Conservation (phyloP, 73 alveolate species). For the Symbiodinium natans region DNA sequence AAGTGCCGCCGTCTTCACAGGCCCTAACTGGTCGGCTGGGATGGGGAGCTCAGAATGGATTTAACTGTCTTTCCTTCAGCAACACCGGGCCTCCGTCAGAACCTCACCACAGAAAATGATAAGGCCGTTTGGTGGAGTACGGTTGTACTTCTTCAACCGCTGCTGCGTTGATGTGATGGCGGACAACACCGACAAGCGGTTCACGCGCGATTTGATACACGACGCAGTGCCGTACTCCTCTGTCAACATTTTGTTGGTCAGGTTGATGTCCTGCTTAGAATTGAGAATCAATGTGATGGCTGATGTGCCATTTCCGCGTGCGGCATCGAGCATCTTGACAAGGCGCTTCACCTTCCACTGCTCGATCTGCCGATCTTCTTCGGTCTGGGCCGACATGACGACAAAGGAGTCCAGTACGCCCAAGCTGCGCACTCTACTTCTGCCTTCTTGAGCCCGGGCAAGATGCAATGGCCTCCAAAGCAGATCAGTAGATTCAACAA, state of each 20-base stretch:
- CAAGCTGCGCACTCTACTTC: neutral
- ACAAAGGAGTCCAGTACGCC: neutral
- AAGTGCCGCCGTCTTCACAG: no score
- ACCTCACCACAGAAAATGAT: slow-evolving; percentile 99
- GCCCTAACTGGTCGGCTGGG: no score
- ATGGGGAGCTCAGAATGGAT: no score
- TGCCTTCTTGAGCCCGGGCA: neutral
- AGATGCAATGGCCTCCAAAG: no score
- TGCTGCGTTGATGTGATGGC: slow-evolving; percentile 92
- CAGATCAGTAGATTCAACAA: no score
- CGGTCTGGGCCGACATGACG: slow-evolving; percentile 26
- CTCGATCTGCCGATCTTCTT: slow-evolving; percentile 96
- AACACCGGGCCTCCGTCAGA: slow-evolving; percentile 95
- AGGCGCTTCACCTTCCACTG: slow-evolving; percentile 98
- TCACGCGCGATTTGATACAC: slow-evolving; percentile 97
- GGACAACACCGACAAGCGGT: slow-evolving; percentile 93
- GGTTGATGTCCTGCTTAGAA: slow-evolving; percentile 97
- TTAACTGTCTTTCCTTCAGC: no score
- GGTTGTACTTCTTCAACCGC: slow-evolving; percentile 95
- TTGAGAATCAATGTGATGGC: slow-evolving; percentile 97
- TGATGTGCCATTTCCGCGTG: slow-evolving; percentile 97
- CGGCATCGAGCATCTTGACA: slow-evolving; percentile 96
- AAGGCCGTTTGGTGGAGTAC: slow-evolving; percentile 99
- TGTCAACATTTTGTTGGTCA: slow-evolving; percentile 96
- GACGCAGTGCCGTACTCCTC: slow-evolving; percentile 98